Evolutionary conservation across 768 basidiomycete genomes (phyloP), one percentile per base, ranked within the genome.

Genomic region (Pleurotus tuoliensis): DNA sequence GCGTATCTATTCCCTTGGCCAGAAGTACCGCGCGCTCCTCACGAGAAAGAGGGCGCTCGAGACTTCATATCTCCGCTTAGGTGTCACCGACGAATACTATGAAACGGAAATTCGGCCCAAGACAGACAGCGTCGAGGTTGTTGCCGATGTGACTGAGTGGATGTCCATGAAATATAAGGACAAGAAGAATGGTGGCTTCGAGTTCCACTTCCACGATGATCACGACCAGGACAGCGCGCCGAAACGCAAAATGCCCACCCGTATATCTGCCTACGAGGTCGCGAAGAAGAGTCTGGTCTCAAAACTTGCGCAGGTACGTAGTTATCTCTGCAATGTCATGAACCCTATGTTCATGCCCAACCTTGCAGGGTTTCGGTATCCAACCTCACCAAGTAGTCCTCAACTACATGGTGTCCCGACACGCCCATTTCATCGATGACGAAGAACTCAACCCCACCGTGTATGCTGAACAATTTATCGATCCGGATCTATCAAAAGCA

Each of bases 141-240:
- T 95, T 18, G 86, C 90, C 3, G 97, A 99, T 63, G 83, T 90
- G 8, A 88, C 89, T 0, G 95, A 95, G 65, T 99, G 94, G 94
- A 68, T 99, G 47, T 74, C 81, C 20, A 82, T 93, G 80, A 90
- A 88, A 69, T 91, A 92, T 73, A 88, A 90, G 64, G 81, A 84
- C 59, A 81, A 81, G 68, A 86, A 88, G 67, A 79, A 83, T 62
- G 81, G 81, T 56, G 76, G 78, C 9, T 68, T 75, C 43, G 83
- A 86, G 39, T 77, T 91, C 56, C 83, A 78, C 34, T 89, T 87
- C 65, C 84, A 88, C 58, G 88, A 90, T 58, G 86, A 88, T 55
- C 79, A 79, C n/a, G 86, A 86, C 51, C 73, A 74, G 13, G 73
- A 76, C 45, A 72, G 75, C 12, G 65, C 66, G 18, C 82, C 81